Evolutionary conservation across 2,329 filamentous ascomycete species (phyloP).

Genomic region (Phaeomoniella chlamydospora): DNA sequence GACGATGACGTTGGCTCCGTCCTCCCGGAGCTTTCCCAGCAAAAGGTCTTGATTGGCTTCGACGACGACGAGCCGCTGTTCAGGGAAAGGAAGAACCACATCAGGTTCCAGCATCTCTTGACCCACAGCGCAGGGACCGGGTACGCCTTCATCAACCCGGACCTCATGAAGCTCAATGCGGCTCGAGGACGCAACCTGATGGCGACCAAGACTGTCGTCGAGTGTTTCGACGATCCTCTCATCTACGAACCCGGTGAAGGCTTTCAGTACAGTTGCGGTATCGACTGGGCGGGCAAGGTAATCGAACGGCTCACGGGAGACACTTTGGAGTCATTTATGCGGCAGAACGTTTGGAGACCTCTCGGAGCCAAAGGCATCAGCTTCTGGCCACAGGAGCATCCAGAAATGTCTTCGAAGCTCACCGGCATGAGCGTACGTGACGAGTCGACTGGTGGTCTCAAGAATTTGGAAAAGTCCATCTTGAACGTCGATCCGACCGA

Average conservation of each 20-base stretch:
- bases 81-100: constrained; percentile 9
- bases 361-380: constrained; percentile 27
- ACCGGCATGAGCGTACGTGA: constrained; percentile 25
- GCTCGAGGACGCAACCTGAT: neutral
- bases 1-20: constrained; percentile 29
- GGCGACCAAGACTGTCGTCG: constrained; percentile 23
- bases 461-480: constrained; percentile 18
- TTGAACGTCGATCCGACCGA: constrained; percentile 15
- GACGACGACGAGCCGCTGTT: constrained; percentile 20
- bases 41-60: constrained; percentile 34
- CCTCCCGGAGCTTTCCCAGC: constrained; percentile 32
- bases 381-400: constrained; percentile 23
- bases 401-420: constrained; percentile 19
- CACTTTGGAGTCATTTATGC: constrained; percentile 28
- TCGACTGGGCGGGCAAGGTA: constrained; percentile 40
- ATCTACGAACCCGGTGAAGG: constrained; percentile 34
- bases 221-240: constrained; percentile 28
- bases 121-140: constrained; percentile 33
- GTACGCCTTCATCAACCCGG: constrained; percentile 29
- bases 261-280: constrained; percentile 35
- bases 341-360: constrained; percentile 28
- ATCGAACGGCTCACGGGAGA: constrained; percentile 32
- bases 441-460: constrained; percentile 18
- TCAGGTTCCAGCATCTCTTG: constrained; percentile 9
- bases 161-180: constrained; percentile 19